Conservation (phyloP, 768 basidiomycete species). For the Boletus rubroflammeus region DNA sequence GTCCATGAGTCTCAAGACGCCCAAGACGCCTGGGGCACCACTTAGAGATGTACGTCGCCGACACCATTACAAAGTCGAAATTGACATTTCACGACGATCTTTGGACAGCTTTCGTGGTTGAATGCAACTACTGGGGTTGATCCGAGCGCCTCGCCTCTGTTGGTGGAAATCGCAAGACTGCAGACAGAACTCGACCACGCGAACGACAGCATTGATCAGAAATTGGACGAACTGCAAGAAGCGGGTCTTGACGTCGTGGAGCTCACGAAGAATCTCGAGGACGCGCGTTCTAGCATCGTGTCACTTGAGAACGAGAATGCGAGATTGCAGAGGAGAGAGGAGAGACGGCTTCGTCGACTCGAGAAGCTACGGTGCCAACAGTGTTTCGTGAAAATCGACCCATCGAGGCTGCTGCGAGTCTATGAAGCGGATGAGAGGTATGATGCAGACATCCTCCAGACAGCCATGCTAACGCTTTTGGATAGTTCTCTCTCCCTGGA, state of each 20-base stretch:
- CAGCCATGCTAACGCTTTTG: conserved; percentile 5
- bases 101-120: conserved; percentile 65
- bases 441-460: not conserved
- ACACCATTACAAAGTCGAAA: not conserved
- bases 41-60: conserved; percentile 60
- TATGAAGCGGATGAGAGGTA: conserved; percentile 63
- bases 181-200: conserved; percentile 74
- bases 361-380: conserved; percentile 64
- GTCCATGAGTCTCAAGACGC: conserved; percentile 62
- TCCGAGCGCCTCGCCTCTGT: conserved; percentile 53
- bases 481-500: conserved; percentile 49
- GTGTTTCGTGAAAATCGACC: conserved; percentile 61
- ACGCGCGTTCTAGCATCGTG: conserved; percentile 56
- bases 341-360: conserved; percentile 59
- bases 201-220: conserved; percentile 84
- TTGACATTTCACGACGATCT: conserved; percentile 6
- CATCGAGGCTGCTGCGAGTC: conserved; percentile 39
- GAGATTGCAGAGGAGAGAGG: conserved; percentile 61
- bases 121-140: conserved; percentile 55
- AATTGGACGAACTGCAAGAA: conserved; percentile 81
- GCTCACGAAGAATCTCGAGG: conserved; percentile 66
- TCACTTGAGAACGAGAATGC: conserved; percentile 66
- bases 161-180: conserved; percentile 70
- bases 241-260: conserved; percentile 73
- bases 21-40: conserved; percentile 77